Conservation (phyloP, 208 protist genomes). For the Trypanosoma avium region DNA sequence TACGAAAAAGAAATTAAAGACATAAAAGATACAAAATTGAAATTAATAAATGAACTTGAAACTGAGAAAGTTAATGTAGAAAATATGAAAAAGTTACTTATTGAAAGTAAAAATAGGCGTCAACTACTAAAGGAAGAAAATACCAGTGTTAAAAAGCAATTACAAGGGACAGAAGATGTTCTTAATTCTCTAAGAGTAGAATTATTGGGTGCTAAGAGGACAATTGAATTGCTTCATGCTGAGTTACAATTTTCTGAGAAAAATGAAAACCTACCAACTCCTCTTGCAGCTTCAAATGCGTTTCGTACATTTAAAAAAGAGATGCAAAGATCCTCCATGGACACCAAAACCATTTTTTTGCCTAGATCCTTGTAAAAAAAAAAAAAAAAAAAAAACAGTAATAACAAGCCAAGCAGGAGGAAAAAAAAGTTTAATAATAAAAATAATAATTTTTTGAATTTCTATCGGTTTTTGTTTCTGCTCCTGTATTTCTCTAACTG, state of each 20-base stretch:
- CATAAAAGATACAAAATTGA: not conserved
- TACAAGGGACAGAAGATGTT: conserved; percentile 1
- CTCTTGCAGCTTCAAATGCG: not conserved
- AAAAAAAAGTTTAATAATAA: no score
- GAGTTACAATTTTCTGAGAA: conserved; percentile 1
- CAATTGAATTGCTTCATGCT: conserved; percentile 8
- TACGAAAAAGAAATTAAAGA: conserved; percentile 6
- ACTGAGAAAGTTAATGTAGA: not conserved
- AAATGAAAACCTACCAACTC: not conserved
- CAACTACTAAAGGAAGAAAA: conserved; percentile 11
- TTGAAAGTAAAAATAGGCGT: conserved; percentile 13
- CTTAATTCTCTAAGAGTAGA: conserved; percentile 12
- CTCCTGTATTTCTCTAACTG: no score
- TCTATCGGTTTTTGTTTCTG: no score
- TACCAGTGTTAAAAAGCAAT: conserved; percentile 1
- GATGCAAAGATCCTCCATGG: not conserved
- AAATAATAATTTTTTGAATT: no score
- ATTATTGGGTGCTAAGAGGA: conserved; percentile 4
- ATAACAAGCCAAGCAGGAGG: no score
- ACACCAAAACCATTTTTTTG: conserved; percentile 6
- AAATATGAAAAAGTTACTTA: conserved; percentile 7
- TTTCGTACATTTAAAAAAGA: conserved; percentile 11
- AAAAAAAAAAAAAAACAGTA: no score
- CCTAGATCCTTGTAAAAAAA: not conserved
- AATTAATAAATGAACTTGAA: not conserved